Evolutionary conservation across 225 moss, liverwort and hornwort species (phyloP).

Genomic region (Rhytidiadelphus loreus): DNA sequence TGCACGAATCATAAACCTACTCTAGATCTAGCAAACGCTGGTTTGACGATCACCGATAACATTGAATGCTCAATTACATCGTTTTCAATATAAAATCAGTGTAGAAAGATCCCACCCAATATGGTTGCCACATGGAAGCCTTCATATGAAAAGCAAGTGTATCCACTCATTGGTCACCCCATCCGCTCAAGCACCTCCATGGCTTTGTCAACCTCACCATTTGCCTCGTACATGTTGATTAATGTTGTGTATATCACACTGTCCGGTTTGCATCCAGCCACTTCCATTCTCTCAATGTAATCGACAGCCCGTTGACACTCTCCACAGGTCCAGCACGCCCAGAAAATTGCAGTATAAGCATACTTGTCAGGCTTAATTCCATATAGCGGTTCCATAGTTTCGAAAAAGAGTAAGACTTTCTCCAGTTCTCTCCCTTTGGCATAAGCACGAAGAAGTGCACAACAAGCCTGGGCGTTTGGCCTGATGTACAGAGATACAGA

Average conservation of each 20-base stretch:
- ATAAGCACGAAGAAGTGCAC: constrained; percentile 48
- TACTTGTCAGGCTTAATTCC: constrained; percentile 36
- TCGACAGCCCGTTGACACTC: constrained; percentile 35
- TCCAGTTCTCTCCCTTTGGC: constrained; percentile 45
- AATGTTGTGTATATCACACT: constrained; percentile 45
- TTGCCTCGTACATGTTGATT: constrained; percentile 52
- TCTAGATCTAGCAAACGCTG: background rate
- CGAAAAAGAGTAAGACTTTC: constrained; percentile 31
- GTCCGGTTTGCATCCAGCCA: constrained; percentile 40
- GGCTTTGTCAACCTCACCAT: constrained; percentile 32
- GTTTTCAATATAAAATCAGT: background rate
- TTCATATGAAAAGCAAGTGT: background rate
- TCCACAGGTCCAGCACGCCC: constrained; percentile 62
- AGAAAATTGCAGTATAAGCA: constrained; percentile 46
- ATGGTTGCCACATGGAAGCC: background rate
- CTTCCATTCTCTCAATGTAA: constrained; percentile 37
- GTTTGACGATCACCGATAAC: background rate
- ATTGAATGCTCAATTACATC: background rate
- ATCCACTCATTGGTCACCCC: background rate
- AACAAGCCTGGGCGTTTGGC: constrained; percentile 43
- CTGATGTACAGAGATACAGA: background rate
- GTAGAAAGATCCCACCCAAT: background rate
- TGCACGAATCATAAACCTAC: background rate
- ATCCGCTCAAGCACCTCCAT: constrained; percentile 30
- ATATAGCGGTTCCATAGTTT: constrained; percentile 27